Percentiles rank a stretch among this genome's conserved stretches.
Evolutionary conservation across 371 early-diverging fungal species (phyloP).

Genomic region (Mucor circinelloides): DNA sequence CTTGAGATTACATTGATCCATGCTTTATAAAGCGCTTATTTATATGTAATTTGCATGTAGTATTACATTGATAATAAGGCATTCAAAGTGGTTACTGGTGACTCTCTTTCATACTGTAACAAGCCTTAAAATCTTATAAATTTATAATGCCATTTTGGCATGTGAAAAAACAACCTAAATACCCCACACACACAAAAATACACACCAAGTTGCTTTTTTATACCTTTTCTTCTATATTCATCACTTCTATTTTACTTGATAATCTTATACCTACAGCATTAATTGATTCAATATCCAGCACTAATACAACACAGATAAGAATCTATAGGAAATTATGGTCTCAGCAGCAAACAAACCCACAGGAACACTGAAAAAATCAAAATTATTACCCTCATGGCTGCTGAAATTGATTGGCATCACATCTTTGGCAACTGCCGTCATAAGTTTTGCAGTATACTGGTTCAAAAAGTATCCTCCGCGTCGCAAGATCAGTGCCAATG

Average conservation of each 20-base stretch:
- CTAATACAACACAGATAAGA: neutral
- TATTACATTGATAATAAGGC: neutral
- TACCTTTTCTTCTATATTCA: slow-evolving; percentile 7
- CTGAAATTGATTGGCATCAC: slow-evolving; percentile 22
- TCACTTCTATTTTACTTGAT: neutral
- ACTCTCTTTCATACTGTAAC: neutral
- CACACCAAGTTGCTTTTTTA: neutral
- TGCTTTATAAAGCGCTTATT: neutral
- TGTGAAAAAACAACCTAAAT: slow-evolving; percentile 1
- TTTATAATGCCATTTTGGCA: neutral
- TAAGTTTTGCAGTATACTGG: slow-evolving; percentile 30
- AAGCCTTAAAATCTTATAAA: neutral
- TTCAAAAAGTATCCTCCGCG: slow-evolving; percentile 22
- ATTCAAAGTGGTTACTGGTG: neutral
- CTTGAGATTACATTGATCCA: too few relatives aligned
- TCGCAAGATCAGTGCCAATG: slow-evolving; percentile 10
- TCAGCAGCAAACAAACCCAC: neutral
- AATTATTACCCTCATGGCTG: slow-evolving; percentile 25
- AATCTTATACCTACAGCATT: neutral
- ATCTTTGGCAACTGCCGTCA: slow-evolving; percentile 23
- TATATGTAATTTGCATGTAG: neutral
- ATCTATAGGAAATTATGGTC: neutral
- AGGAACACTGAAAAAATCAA: slow-evolving; percentile 8
- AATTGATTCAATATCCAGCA: neutral
- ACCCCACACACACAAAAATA: neutral